phyloP scores from a whole-genome alignment of 495 filamentous ascomycete species.

The Massariosphaeria phaeospora region DNA sequence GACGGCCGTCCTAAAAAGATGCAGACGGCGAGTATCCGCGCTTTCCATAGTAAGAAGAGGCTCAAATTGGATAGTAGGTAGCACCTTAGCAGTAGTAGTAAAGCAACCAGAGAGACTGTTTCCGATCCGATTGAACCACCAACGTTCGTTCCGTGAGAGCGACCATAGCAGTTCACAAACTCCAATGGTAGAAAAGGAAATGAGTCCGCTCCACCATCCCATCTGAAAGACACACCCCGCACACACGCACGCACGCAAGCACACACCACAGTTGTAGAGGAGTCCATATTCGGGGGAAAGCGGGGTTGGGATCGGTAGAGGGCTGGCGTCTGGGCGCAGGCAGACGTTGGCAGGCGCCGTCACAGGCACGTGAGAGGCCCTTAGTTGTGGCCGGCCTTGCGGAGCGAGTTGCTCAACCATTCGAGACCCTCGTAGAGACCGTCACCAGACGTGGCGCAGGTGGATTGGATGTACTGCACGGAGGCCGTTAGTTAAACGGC shows the following conservation, averaged over 20 bases:
- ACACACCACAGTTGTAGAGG: slow-evolving; percentile 1
- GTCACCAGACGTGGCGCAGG: slow-evolving; percentile 97
- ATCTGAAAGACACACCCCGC: slow-evolving; percentile 17
- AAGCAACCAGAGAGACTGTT: slow-evolving; percentile 24
- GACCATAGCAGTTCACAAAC: slow-evolving; percentile 7
- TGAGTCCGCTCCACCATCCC: slow-evolving; percentile 20
- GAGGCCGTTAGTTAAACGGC: background rate
- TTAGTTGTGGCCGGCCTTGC: slow-evolving; percentile 83
- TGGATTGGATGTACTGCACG: slow-evolving; percentile 95
- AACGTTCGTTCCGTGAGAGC: slow-evolving; percentile 14
- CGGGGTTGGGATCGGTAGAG: background rate
- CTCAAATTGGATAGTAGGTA: slow-evolving; percentile 29
- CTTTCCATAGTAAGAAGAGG: slow-evolving; percentile 15
- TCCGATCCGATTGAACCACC: slow-evolving; percentile 1
- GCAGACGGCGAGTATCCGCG: no score
- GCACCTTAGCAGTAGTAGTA: background rate
- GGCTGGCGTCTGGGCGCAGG: background rate
- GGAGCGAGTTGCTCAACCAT: slow-evolving; percentile 94
- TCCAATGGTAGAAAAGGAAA: slow-evolving; percentile 9
- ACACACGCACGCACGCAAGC: slow-evolving; percentile 17
- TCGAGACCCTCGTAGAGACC: slow-evolving; percentile 99
- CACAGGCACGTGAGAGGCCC: background rate
- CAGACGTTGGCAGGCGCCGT: slow-evolving; percentile 2
- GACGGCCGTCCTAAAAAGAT: no score
- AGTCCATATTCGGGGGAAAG: background rate